These are phyloP conservation scores for Ambispora gerdemannii DNA, from an alignment of 192 early-diverging fungal genomes.

Conservation along the genomic window DNA sequence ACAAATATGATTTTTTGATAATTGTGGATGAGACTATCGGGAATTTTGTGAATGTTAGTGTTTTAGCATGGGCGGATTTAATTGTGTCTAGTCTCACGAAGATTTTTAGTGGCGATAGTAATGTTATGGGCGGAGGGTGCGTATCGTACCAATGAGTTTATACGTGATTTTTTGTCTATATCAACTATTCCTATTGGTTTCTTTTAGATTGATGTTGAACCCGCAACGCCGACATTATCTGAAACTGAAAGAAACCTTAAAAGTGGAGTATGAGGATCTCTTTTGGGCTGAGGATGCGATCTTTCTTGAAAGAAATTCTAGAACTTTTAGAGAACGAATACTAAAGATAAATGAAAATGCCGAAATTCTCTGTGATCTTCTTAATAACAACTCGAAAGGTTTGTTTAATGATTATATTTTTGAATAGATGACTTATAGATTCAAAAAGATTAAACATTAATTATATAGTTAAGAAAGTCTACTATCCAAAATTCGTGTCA, in stretches of 20 bases:
- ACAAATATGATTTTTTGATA: slow-evolving; percentile 71
- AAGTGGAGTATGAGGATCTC: slow-evolving; percentile 70
- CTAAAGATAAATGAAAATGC: slow-evolving; percentile 75
- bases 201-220: slow-evolving; percentile 68
- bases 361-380: slow-evolving; percentile 69
- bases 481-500: slow-evolving; percentile 83
- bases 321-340: slow-evolving; percentile 77
- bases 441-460: neutral
- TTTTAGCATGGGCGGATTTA: slow-evolving; percentile 77
- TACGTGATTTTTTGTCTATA: neutral
- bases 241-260: slow-evolving; percentile 54
- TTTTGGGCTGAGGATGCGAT: slow-evolving; percentile 93
- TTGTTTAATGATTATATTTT: neutral
- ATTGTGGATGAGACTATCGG: slow-evolving; percentile 95
- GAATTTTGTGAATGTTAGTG: slow-evolving; percentile 85
- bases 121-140: slow-evolving; percentile 97
- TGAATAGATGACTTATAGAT: neutral
- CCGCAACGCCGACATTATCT: slow-evolving; percentile 58
- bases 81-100: slow-evolving; percentile 92
- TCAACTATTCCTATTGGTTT: neutral
- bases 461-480: slow-evolving; percentile 62
- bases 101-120: slow-evolving; percentile 92
- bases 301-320: slow-evolving; percentile 92
- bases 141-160: slow-evolving; percentile 15
- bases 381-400: slow-evolving; percentile 71